Evolutionary conservation across 2,329 filamentous ascomycete genomes (phyloP).

Genomic region (Aspergillus sp.): DNA sequence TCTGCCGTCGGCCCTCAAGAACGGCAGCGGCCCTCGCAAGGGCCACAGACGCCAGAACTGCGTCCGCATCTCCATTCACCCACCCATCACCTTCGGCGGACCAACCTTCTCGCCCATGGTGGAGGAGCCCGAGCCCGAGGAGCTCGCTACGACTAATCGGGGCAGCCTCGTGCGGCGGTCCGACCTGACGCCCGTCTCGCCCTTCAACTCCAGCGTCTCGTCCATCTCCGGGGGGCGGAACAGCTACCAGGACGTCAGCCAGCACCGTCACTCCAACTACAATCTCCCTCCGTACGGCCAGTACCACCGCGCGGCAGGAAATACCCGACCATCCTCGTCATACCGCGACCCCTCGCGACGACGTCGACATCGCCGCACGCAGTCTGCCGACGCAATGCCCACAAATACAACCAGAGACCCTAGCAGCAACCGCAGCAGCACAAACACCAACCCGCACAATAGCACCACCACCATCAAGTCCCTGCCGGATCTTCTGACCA

Average conservation of each 20-base stretch:
- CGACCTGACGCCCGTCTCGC: slow-evolving; percentile 7
- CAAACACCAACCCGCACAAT: background rate
- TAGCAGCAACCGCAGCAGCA: background rate
- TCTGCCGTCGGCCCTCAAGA: slow-evolving; percentile 32
- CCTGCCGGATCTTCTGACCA: background rate
- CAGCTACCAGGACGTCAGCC: slow-evolving; percentile 12
- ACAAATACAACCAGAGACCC: background rate
- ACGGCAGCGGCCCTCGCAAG: slow-evolving; percentile 31
- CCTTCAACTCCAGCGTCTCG: slow-evolving; percentile 15
- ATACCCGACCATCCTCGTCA: background rate
- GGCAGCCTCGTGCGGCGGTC: background rate
- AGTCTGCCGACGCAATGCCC: slow-evolving; percentile 1
- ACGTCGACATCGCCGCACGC: background rate
- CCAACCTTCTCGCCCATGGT: slow-evolving; percentile 32
- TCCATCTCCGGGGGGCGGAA: slow-evolving; percentile 14
- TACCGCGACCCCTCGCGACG: background rate
- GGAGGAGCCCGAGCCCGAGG: slow-evolving; percentile 34
- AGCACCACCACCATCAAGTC: background rate
- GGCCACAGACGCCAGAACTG: slow-evolving; percentile 44
- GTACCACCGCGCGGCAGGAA: background rate
- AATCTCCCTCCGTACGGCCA: background rate
- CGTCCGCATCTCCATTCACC: slow-evolving; percentile 40
- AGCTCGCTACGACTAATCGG: slow-evolving; percentile 16
- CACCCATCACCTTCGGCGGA: slow-evolving; percentile 33
- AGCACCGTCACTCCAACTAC: slow-evolving; percentile 2